Evolutionary conservation across 2,329 filamentous ascomycete species (phyloP).

Genomic region (Seiridium cupressi): DNA sequence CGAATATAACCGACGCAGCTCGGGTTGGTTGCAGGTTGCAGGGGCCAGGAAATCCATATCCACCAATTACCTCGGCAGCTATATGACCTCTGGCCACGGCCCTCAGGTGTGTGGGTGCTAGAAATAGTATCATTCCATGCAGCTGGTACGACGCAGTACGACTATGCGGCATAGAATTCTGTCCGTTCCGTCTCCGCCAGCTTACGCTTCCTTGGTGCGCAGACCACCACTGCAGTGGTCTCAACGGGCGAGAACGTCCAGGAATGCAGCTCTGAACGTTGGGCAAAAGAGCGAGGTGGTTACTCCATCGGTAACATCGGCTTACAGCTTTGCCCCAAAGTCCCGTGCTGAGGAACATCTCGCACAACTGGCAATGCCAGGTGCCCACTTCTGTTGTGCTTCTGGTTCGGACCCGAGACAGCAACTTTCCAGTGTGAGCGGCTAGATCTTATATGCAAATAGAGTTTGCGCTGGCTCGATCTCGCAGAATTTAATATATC

Average conservation of each 20-base stretch:
- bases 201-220: slow-evolving; percentile 2
- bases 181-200: slow-evolving; percentile 1
- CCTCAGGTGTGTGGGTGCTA: slow-evolving; percentile 6
- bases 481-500: neutral
- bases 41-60: neutral
- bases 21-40: slow-evolving; percentile 1
- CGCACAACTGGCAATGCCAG: too few species aligned
- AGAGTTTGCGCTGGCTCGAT: neutral
- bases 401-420: neutral
- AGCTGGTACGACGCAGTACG: slow-evolving; percentile 2
- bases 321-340: neutral
- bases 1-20: neutral
- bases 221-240: neutral
- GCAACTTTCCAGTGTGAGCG: too few species aligned
- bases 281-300: slow-evolving; percentile 1
- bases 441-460: neutral
- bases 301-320: neutral
- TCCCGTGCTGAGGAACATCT: neutral
- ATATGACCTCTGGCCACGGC: neutral
- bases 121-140: slow-evolving; percentile 8
- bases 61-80: slow-evolving; percentile 4
- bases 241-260: neutral
- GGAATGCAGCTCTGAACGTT: neutral
- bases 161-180: slow-evolving; percentile 1
- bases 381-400: neutral